Base-by-base conservation (phyloP, 176 grass and related monocot genomes). In the Juncus effusus region DNA sequence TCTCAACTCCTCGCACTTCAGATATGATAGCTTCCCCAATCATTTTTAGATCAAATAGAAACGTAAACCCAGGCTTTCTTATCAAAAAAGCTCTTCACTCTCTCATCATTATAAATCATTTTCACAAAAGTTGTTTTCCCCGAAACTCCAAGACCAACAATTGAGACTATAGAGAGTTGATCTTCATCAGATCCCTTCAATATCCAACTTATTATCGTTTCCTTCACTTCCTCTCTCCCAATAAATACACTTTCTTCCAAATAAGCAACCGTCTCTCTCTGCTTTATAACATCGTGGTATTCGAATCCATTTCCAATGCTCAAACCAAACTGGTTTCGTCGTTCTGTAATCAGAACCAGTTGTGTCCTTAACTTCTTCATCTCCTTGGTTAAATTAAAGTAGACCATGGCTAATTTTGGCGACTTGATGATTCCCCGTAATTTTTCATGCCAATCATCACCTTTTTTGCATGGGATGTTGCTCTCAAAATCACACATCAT, bases 91-190 rank as follows among this genome's bases (percentile, higher is more conserved):
- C 16, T 19, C 40, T 41, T 68, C 16, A 69, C 64, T 64, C 64
- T 60, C 1, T 70, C 41, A 62, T 78, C 76, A 47, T 78, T 51
- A 13, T 42, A 79, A 55, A 79, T 11, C 71, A 79, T 70, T 40
- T 36, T 72, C 37, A 64, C 65, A 70, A 78, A 47, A 12, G 38
- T 63, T 7, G 66, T 63, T 50, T 79, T 79, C 4, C 76, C 76
- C 56, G 71, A 13, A 16, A 65, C 66, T 54, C 49, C 38, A 35
- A 54, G 64, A 54, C 76, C 57, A 63, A 79, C 14, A 62, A 79
- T 63, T 19, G 66, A 66, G 55, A 72, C 28, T 28, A 79, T 56
- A 13, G 57, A 79, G 47, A 78, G 7, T 11, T 59, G 5, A 15
- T 70, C 65, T 40, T 35, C 11, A 54, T 78, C 13, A 28, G 44